These are phyloP conservation scores for Bruguiera gymnorhiza DNA, from an alignment of 345 rosid species.

Conservation along the genomic window DNA sequence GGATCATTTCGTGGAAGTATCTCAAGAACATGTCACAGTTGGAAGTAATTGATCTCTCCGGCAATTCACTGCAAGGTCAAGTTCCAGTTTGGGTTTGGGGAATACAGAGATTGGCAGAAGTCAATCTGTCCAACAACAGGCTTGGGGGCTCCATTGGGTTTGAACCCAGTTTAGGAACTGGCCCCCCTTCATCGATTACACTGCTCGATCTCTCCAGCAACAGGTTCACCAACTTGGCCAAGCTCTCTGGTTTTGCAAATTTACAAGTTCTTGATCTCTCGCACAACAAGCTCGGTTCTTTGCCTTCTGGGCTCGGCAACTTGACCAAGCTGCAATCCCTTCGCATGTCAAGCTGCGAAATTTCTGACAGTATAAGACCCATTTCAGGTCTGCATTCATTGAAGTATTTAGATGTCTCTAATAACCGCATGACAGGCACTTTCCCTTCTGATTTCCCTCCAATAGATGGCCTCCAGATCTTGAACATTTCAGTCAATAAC, in stretches of 20 bases:
- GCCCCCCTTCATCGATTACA: slow-evolving; percentile 40
- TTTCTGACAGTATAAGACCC: slow-evolving; percentile 45
- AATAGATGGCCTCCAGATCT: slow-evolving; percentile 39
- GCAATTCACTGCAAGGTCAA: slow-evolving; percentile 63
- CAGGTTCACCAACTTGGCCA: slow-evolving; percentile 61
- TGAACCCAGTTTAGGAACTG: slow-evolving; percentile 18
- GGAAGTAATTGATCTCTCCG: slow-evolving; percentile 59
- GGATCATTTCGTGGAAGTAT: slow-evolving; percentile 64
- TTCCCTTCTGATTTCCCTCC: slow-evolving; percentile 83
- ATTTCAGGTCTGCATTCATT: slow-evolving; percentile 51
- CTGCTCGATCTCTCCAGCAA: slow-evolving; percentile 65
- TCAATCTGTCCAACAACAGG: slow-evolving; percentile 49
- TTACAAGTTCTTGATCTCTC: slow-evolving; percentile 65
- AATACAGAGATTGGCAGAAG: slow-evolving; percentile 29
- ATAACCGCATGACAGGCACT: slow-evolving; percentile 58
- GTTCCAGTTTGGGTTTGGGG: slow-evolving; percentile 78
- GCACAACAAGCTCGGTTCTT: slow-evolving; percentile 40
- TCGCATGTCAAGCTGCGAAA: slow-evolving; percentile 63
- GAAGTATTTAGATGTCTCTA: slow-evolving; percentile 65
- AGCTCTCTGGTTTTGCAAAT: slow-evolving; percentile 50
- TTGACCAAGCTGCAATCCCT: slow-evolving; percentile 48
- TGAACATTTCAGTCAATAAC: slow-evolving; percentile 69
- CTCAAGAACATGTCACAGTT: slow-evolving; percentile 52
- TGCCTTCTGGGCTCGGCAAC: slow-evolving; percentile 52
- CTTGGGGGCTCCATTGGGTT: slow-evolving; percentile 54